Evolutionary conservation across 345 rosid species (phyloP), one percentile per base, ranked within the genome.

Genomic region (Camelina laxa): DNA sequence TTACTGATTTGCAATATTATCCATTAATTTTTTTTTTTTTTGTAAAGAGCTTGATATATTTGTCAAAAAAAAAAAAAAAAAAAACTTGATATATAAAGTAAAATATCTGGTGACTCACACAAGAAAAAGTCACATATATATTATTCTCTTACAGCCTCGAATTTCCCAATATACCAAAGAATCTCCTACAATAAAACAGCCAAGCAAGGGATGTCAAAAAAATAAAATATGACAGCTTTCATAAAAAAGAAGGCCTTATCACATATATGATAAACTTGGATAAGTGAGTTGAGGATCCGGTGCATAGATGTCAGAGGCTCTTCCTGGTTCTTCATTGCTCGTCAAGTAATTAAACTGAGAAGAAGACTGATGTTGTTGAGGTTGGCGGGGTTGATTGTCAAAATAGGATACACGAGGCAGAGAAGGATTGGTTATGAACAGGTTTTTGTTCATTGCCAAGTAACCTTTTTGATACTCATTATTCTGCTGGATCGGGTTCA

Each of bases 381-480:
- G 24, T 45, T 24, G 68, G 30, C 5, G 33, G 12, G 17, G 16
- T 8, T 35, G 2, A 58, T 70, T 2, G 58, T 60, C 51, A n/a
- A 63, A 0, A 42, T 51, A 12, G 51, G 61, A 31, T 9, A 74
- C 45, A 56, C 2, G 9, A 56, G 71, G 38, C n/a, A 65, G 9
- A 42, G 30, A 27, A 27, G 48, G 11, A 67, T 27, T 49, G 22
- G 54, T 67, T 39, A 58, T 48, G 36, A 58, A 30, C 54, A 38
- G 67, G 56, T 58, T 19, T 14, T 49, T 66, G 73, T 66, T 48
- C 67, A 27, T 27, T 38, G 35, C 16, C 33, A 67, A 2, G 33
- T 24, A 48, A 51, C 17, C 44, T n/a, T 27, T 67, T 27, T 6
- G 53, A 35, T 27, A 27, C 5, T 27, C 5, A 27, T 27, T 3